A percentile compares a stretch with the other conserved stretches of the same genome.
Evolutionary conservation across 1,284 basidiomycete species (phyloP).

Genomic region (Papiliotrema flavescens): DNA sequence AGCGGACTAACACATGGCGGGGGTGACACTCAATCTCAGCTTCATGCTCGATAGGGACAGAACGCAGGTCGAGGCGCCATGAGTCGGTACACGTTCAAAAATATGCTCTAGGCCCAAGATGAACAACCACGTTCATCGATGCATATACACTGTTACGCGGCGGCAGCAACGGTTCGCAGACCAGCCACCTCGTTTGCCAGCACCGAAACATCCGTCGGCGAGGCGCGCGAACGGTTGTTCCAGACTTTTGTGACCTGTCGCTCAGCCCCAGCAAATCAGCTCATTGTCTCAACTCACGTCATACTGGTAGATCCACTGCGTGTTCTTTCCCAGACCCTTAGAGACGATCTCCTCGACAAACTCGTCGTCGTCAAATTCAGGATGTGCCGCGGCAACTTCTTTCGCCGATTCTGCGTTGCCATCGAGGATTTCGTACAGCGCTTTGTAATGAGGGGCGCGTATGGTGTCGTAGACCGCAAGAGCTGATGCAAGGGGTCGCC

Average conservation of each 20-base stretch:
- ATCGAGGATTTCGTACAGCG: slow-evolving; percentile 19
- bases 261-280: neutral
- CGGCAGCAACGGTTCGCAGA: too few relatives aligned
- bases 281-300: slow-evolving; percentile 12
- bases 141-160: too few relatives aligned
- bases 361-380: slow-evolving; percentile 11
- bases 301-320: slow-evolving; percentile 24
- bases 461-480: slow-evolving; percentile 23
- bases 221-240: neutral
- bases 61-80: too few relatives aligned
- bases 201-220: neutral
- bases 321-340: slow-evolving; percentile 2
- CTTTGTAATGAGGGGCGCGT: slow-evolving; percentile 24
- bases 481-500: slow-evolving; percentile 5
- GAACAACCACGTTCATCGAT: too few relatives aligned
- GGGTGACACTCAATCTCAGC: too few relatives aligned
- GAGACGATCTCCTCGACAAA: slow-evolving; percentile 14
- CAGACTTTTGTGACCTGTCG: neutral
- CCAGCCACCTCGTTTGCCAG: too few relatives aligned
- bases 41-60: too few relatives aligned
- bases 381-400: slow-evolving; percentile 7
- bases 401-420: slow-evolving; percentile 10
- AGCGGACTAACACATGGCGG: too few relatives aligned
- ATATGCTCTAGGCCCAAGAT: too few relatives aligned
- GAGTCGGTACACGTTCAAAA: too few relatives aligned